These are phyloP conservation scores for Bipolaris victoriae DNA, from an alignment of 2,329 filamentous ascomycete genomes.

Conservation along the genomic window DNA sequence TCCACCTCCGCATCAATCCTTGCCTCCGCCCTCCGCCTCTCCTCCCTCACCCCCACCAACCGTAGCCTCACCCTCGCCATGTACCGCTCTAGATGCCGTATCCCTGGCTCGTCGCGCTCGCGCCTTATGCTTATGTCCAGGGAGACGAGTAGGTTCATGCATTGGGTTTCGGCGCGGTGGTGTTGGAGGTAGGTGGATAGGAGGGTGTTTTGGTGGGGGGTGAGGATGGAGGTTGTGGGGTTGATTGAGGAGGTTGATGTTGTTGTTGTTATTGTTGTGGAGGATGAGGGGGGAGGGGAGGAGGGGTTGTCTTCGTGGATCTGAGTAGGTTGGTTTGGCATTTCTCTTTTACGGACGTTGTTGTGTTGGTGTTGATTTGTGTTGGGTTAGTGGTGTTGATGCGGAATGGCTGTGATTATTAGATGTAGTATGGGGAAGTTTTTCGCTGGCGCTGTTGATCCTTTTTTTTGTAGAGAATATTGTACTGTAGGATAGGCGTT, in stretches of 20 bases:
- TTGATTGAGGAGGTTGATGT: neutral
- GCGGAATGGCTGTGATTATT: too few species aligned
- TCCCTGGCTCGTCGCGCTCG: slow-evolving; percentile 9
- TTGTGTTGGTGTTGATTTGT: too few species aligned
- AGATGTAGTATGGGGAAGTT: too few species aligned
- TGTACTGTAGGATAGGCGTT: neutral
- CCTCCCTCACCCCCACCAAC: neutral
- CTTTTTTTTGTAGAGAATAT: neutral
- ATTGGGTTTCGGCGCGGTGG: neutral
- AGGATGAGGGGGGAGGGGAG: neutral
- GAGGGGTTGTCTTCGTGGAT: too few species aligned
- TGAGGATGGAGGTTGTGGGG: neutral
- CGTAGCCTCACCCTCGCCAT: neutral
- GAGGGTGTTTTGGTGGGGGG: neutral
- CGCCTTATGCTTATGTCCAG: neutral
- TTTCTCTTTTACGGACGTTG: too few species aligned
- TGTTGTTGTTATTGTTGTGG: neutral
- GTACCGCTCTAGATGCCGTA: neutral
- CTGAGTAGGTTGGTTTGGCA: too few species aligned
- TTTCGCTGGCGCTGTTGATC: neutral
- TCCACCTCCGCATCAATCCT: neutral
- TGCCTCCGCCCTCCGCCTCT: neutral
- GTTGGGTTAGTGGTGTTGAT: too few species aligned
- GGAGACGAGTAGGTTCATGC: slow-evolving; percentile 6
- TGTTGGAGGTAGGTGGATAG: neutral